phyloP scores from a whole-genome alignment of 805 yeast species.

The Metschnikowia shivogae region DNA sequence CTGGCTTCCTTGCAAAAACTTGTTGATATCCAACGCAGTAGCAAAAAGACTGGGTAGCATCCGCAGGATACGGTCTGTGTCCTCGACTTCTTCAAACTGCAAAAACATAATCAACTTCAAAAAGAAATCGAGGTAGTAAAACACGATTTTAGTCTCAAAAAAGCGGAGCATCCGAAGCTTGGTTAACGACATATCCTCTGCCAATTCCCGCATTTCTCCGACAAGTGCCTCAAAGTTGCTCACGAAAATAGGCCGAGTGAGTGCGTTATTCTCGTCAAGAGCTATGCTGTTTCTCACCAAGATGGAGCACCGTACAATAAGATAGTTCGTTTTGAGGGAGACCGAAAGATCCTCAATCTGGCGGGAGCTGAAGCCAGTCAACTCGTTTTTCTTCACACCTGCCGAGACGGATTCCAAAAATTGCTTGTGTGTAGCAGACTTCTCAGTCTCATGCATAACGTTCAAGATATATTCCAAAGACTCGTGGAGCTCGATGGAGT shows the following conservation, averaged over 20 bases:
- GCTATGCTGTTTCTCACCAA: slow-evolving; percentile 12
- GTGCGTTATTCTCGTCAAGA: slow-evolving; percentile 1
- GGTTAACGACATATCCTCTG: slow-evolving; percentile 17
- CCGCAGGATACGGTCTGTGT: slow-evolving; percentile 10
- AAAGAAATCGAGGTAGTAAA: slow-evolving; percentile 28
- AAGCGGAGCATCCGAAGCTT: slow-evolving; percentile 10
- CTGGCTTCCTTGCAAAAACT: slow-evolving; percentile 10
- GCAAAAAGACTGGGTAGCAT: slow-evolving; percentile 19
- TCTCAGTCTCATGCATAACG: slow-evolving; percentile 23
- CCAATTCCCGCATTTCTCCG: slow-evolving; percentile 24
- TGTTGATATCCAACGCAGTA: slow-evolving; percentile 14
- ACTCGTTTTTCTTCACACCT: slow-evolving; percentile 11
- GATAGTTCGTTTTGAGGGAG: slow-evolving; percentile 23
- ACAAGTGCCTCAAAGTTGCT: slow-evolving; percentile 21
- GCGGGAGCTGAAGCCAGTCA: background rate
- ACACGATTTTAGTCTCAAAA: slow-evolving; percentile 15
- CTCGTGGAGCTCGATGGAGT: slow-evolving; percentile 19
- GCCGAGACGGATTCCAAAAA: slow-evolving; percentile 19
- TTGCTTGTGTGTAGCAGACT: slow-evolving; percentile 21
- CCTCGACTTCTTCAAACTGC: slow-evolving; percentile 33
- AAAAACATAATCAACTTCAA: slow-evolving; percentile 28
- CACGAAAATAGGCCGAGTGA: slow-evolving; percentile 14
- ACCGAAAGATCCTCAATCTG: slow-evolving; percentile 18
- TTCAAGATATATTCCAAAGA: slow-evolving; percentile 17
- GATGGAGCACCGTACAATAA: slow-evolving; percentile 26